Conservation (phyloP, 768 basidiomycete genomes). For the Mycena sanguinolenta region DNA sequence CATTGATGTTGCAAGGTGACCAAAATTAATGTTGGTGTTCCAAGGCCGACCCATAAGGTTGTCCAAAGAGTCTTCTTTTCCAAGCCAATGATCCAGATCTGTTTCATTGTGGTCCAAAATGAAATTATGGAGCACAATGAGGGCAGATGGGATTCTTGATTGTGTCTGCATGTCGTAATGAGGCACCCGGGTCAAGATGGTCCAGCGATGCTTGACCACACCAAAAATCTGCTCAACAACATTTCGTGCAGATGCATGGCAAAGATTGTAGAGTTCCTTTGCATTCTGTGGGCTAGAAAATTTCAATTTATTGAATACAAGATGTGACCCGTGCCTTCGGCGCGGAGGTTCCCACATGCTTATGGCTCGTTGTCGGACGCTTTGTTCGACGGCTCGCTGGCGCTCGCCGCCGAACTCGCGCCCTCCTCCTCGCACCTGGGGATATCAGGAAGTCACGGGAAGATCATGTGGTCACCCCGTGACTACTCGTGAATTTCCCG, state of each 20-base stretch:
- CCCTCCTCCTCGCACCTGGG: too few relatives aligned
- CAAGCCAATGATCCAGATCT: conserved; percentile 42
- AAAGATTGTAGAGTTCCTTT: conserved; percentile 59
- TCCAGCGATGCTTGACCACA: conserved; percentile 35
- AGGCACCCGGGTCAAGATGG: conserved; percentile 37
- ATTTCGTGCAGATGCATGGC: conserved; percentile 49
- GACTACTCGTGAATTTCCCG: too few relatives aligned
- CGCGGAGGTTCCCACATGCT: too few relatives aligned
- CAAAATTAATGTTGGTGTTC: conserved; percentile 7
- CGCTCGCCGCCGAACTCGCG: too few relatives aligned
- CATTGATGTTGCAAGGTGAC: conserved; percentile 15
- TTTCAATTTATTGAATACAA: too few relatives aligned
- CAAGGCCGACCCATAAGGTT: not conserved
- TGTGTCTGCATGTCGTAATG: not conserved
- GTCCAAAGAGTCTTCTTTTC: conserved; percentile 36
- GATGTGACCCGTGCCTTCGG: too few relatives aligned
- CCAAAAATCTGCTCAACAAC: not conserved
- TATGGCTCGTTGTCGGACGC: too few relatives aligned
- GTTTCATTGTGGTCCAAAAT: conserved; percentile 38
- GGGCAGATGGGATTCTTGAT: not conserved
- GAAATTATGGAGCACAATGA: not conserved
- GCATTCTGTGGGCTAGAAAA: too few relatives aligned
- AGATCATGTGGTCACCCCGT: too few relatives aligned
- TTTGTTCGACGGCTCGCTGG: too few relatives aligned
- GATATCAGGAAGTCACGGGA: too few relatives aligned